Conservation (phyloP, 2,329 filamentous ascomycete genomes). For the Arthrobotrys pseudoclavata region DNA sequence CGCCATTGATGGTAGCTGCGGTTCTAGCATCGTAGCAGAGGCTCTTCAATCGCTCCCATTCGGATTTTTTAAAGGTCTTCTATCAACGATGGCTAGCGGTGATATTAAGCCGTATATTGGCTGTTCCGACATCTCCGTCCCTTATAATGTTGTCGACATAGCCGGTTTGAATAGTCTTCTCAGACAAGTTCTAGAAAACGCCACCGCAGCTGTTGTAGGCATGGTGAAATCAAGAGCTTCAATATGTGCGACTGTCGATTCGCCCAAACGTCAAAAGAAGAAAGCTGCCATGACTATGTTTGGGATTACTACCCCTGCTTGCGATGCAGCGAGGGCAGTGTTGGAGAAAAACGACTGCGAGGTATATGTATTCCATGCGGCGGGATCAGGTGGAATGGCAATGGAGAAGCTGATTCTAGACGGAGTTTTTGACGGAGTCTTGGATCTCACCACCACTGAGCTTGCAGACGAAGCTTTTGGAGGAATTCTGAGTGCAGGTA, state of each 20-base stretch:
- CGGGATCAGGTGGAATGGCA: slow-evolving; percentile 76
- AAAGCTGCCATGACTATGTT: slow-evolving; percentile 79
- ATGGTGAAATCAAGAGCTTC: slow-evolving; percentile 66
- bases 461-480: slow-evolving; percentile 75
- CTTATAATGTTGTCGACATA: slow-evolving; percentile 80
- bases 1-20: slow-evolving; percentile 74
- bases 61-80: slow-evolving; percentile 78
- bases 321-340: slow-evolving; percentile 71
- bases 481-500: slow-evolving; percentile 74
- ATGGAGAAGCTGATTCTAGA: slow-evolving; percentile 77
- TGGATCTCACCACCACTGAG: slow-evolving; percentile 81
- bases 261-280: slow-evolving; percentile 67
- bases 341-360: slow-evolving; percentile 68
- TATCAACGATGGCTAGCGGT: slow-evolving; percentile 78
- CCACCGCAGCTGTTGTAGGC: slow-evolving; percentile 73
- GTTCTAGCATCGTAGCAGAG: slow-evolving; percentile 73
- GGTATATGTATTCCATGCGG: slow-evolving; percentile 78
- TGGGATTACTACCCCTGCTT: slow-evolving; percentile 78
- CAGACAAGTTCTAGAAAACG: slow-evolving; percentile 73
- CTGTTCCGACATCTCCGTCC: slow-evolving; percentile 77
- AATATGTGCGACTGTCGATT: not conserved
- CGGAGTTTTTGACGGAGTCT: slow-evolving; percentile 74
- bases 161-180: slow-evolving; percentile 76
- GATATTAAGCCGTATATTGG: slow-evolving; percentile 76
- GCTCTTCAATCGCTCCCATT: slow-evolving; percentile 76